Conservation (phyloP, 106 monocot species). For the Cymbidium sinense region DNA sequence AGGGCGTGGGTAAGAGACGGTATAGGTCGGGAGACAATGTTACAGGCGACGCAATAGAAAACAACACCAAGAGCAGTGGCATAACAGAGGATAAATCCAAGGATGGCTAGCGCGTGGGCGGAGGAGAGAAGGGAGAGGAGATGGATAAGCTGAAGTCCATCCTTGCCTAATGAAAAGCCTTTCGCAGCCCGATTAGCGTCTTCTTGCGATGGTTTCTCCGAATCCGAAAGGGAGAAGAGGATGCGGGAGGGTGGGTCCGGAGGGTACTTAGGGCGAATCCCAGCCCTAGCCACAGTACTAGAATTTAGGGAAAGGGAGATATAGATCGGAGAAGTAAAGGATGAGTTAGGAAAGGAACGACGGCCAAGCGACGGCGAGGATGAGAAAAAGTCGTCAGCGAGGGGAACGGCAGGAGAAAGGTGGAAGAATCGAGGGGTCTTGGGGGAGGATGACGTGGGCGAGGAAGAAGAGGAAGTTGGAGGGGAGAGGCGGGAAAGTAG, state of each 20-base stretch:
- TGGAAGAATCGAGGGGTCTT: conserved; percentile 14
- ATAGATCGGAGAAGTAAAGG: neutral
- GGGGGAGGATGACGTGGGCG: conserved; percentile 5
- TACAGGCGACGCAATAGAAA: conserved; percentile 28
- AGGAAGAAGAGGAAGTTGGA: conserved; percentile 13
- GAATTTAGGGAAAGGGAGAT: conserved; percentile 10
- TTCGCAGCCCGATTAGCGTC: neutral
- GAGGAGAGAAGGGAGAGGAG: conserved; percentile 42
- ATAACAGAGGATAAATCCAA: conserved; percentile 40
- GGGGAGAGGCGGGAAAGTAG: conserved; percentile 46
- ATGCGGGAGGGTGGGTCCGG: conserved; percentile 13
- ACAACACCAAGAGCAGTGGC: conserved; percentile 49
- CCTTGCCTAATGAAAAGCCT: conserved; percentile 9
- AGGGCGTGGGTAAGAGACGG: conserved; percentile 10
- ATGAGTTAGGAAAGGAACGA: conserved; percentile 6
- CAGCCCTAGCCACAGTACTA: neutral
- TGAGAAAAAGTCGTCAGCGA: conserved; percentile 28
- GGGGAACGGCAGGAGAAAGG: conserved; percentile 17
- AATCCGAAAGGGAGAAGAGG: conserved; percentile 14
- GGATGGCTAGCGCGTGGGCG: conserved; percentile 37
- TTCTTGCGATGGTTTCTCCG: neutral
- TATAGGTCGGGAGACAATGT: conserved; percentile 14
- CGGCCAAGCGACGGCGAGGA: conserved; percentile 3
- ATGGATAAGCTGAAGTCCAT: conserved; percentile 35
- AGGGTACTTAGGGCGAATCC: conserved; percentile 13